Conservation (phyloP, 2,329 filamentous ascomycete genomes). For the Amphichorda felina region DNA sequence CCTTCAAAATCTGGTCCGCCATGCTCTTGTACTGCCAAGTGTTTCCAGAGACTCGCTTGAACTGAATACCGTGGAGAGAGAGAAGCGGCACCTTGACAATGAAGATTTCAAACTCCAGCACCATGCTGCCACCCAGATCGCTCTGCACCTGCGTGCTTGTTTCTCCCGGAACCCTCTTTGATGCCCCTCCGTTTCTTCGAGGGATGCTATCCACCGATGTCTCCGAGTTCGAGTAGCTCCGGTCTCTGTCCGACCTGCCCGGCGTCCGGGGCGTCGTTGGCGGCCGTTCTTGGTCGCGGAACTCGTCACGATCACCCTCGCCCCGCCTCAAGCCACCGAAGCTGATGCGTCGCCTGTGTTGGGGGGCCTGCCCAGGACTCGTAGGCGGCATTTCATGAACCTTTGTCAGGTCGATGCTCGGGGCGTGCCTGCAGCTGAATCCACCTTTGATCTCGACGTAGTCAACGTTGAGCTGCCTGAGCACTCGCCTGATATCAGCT, state of each 20-base stretch:
- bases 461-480: constrained; percentile 80
- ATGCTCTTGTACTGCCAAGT: constrained; percentile 99
- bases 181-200: constrained; percentile 35
- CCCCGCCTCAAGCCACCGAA: constrained; percentile 55
- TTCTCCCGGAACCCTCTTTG: constrained; percentile 61
- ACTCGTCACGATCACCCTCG: constrained; percentile 58
- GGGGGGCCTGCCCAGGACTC: constrained; percentile 42
- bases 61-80: constrained; percentile 89
- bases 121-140: constrained; percentile 74
- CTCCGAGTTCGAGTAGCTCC: constrained; percentile 79
- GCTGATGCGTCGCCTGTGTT: constrained; percentile 69
- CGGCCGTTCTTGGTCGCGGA: constrained; percentile 44
- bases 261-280: constrained; percentile 29
- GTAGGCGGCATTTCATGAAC: constrained; percentile 52
- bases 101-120: constrained; percentile 86
- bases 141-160: constrained; percentile 87
- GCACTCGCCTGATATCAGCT: constrained; percentile 78
- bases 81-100: constrained; percentile 96
- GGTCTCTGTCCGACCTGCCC: constrained; percentile 37
- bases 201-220: constrained; percentile 66
- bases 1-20: constrained; percentile 88
- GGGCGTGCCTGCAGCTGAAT: constrained; percentile 78
- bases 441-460: constrained; percentile 88
- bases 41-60: constrained; percentile 90
- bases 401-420: constrained; percentile 78